These are phyloP conservation scores for Aspergillus bombycis DNA, from an alignment of 2,329 filamentous ascomycete genomes.

Conservation along the genomic window DNA sequence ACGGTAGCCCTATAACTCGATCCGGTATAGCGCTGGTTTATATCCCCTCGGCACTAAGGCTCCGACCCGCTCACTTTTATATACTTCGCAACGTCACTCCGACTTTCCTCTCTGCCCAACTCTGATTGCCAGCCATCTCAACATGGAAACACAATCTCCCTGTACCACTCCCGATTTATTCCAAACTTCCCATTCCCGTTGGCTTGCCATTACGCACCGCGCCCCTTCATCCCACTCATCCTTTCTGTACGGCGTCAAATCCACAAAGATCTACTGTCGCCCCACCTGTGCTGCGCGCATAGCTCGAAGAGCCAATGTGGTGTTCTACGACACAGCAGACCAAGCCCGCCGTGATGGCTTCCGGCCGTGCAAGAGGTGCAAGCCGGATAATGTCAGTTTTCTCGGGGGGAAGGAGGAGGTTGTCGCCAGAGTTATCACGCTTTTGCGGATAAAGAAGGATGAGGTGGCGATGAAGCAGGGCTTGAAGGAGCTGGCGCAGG, in stretches of 20 bases:
- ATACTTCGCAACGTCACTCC: no score
- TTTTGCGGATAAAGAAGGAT: not conserved
- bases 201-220: slow-evolving; percentile 32
- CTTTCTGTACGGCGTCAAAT: slow-evolving; percentile 56
- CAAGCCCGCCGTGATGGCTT: slow-evolving; percentile 56
- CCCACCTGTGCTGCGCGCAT: slow-evolving; percentile 47
- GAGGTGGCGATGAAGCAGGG: slow-evolving; percentile 30
- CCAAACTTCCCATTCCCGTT: slow-evolving; percentile 7
- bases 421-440: slow-evolving; percentile 5
- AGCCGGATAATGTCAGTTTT: slow-evolving; percentile 41
- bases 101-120: no score
- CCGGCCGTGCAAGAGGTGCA: slow-evolving; percentile 62
- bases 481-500: slow-evolving; percentile 53
- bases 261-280: slow-evolving; percentile 22
- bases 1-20: no score
- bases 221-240: slow-evolving; percentile 41
- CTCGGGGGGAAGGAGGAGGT: slow-evolving; percentile 7
- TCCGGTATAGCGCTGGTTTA: no score
- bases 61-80: no score
- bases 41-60: no score
- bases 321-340: slow-evolving; percentile 53
- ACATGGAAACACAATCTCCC: no score
- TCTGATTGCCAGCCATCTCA: no score
- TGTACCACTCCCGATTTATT: not conserved
- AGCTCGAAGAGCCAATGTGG: slow-evolving; percentile 63